Conservation (phyloP, 1,284 basidiomycete genomes). For the Rhodotorula sp. region DNA sequence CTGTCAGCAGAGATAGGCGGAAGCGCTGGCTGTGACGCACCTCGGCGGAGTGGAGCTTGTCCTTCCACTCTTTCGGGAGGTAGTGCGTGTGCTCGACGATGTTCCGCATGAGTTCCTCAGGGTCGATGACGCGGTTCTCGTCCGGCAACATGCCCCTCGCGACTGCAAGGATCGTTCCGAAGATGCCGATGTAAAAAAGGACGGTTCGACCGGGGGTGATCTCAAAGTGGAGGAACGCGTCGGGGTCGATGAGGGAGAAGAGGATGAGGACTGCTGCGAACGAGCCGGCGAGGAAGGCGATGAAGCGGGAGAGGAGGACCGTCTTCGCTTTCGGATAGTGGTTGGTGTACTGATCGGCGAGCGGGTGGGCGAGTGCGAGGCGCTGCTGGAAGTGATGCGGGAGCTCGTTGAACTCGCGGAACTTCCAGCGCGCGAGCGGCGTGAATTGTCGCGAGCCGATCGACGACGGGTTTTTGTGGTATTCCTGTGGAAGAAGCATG, state of each 20-base stretch:
- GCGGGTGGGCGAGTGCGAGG: conserved; percentile 80
- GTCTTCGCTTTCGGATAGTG: conserved; percentile 96
- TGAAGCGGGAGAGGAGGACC: conserved; percentile 83
- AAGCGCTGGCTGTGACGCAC: conserved; percentile 50
- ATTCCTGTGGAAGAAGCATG: conserved; percentile 64
- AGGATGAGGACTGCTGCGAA: conserved; percentile 91
- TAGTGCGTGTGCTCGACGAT: conserved; percentile 94
- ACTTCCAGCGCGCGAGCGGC: conserved; percentile 94
- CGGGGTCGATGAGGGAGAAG: conserved; percentile 83
- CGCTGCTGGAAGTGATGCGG: conserved; percentile 86
- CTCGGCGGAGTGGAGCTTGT: conserved; percentile 80
- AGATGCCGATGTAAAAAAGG: conserved; percentile 85
- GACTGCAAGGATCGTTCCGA: conserved; percentile 81
- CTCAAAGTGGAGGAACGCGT: conserved; percentile 80
- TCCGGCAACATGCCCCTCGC: conserved; percentile 94
- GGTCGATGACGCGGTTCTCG: conserved; percentile 88
- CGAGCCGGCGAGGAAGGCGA: conserved; percentile 92
- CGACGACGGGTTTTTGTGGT: conserved; percentile 94
- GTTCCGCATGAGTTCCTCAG: conserved; percentile 83
- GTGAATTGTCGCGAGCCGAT: conserved; percentile 91
- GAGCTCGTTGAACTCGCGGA: conserved; percentile 97
- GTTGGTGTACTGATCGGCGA: conserved; percentile 90
- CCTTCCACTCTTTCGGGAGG: conserved; percentile 88
- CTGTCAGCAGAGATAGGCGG: not conserved
- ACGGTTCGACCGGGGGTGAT: conserved; percentile 89